Percentiles rank a stretch among this genome's conserved stretches.
These are phyloP conservation scores for Penicillium expansum DNA, from an alignment of 2,329 filamentous ascomycete species.

Conservation along the genomic window DNA sequence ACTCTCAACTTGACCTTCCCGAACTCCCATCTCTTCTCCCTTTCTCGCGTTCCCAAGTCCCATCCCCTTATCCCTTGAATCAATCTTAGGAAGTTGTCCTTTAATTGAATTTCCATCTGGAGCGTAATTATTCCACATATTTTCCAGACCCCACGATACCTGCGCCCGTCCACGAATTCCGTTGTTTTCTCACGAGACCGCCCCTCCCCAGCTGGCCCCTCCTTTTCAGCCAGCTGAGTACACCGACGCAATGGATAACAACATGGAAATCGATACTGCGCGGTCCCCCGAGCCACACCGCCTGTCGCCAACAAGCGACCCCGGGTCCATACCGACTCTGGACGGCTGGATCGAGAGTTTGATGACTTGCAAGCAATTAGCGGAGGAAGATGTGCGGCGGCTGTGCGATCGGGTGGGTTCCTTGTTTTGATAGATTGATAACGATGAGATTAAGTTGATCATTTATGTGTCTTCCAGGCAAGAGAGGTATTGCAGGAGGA, in stretches of 20 bases:
- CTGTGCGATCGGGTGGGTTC: constrained; percentile 89
- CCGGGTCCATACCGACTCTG: constrained; percentile 84
- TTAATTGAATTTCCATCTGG: constrained; percentile 15
- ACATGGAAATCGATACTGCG: constrained; percentile 93
- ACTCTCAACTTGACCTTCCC: constrained; percentile 27
- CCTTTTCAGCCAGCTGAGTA: constrained; percentile 26
- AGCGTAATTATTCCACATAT: constrained; percentile 10
- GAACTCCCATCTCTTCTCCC: constrained; percentile 26
- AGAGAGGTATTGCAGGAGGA: constrained; percentile 95
- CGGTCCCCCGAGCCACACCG: constrained; percentile 76
- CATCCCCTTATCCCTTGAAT: constrained; percentile 23
- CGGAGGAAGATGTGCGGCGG: constrained; percentile 89
- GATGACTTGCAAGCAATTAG: constrained; percentile 98
- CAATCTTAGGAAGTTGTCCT: constrained; percentile 14
- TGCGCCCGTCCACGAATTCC: constrained; percentile 14
- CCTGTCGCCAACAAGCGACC: constrained; percentile 73
- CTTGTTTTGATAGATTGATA: constrained; percentile 12
- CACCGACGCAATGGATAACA: constrained; percentile 73
- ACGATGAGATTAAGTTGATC: constrained; percentile 17
- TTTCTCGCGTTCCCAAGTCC: constrained; percentile 21
- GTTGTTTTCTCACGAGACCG: constrained; percentile 37
- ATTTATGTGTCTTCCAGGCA: constrained; percentile 56
- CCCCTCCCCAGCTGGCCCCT: constrained; percentile 29
- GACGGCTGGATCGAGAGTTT: constrained; percentile 98
- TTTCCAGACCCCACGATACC: constrained; percentile 11